Percentiles rank a stretch among this genome's conserved stretches.
Conservation (phyloP, 257 asterid genomes). For the Phtheirospermum japonicum region DNA sequence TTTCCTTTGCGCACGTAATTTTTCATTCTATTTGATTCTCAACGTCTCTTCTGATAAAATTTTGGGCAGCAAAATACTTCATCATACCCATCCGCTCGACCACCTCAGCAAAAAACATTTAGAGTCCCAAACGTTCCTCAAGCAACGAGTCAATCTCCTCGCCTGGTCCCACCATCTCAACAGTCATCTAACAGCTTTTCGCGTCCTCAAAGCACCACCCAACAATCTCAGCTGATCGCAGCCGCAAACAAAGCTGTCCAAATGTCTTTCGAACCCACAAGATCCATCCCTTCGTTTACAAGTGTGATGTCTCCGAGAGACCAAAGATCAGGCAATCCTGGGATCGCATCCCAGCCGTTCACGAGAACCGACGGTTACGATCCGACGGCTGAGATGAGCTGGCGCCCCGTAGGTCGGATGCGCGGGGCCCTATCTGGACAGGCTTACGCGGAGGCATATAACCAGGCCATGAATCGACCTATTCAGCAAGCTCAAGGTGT, state of each 20-base stretch:
- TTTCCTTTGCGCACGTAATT: not conserved
- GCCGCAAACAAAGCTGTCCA: slow-evolving; percentile 41
- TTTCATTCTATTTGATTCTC: slow-evolving; percentile 16
- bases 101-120: slow-evolving; percentile 37
- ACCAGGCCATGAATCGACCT: slow-evolving; percentile 43
- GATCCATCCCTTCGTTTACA: slow-evolving; percentile 33
- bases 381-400: slow-evolving; percentile 31
- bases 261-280: slow-evolving; percentile 32
- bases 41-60: slow-evolving; percentile 22
- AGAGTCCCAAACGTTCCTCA: slow-evolving; percentile 37
- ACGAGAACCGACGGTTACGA: slow-evolving; percentile 26
- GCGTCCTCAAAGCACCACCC: slow-evolving; percentile 35
- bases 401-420: slow-evolving; percentile 71
- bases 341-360: slow-evolving; percentile 31
- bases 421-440: slow-evolving; percentile 73
- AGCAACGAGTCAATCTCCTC: slow-evolving; percentile 35
- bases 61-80: slow-evolving; percentile 35
- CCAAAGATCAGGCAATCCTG: slow-evolving; percentile 31
- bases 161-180: slow-evolving; percentile 29
- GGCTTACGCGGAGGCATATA: slow-evolving; percentile 52
- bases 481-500: slow-evolving; percentile 43
- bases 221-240: slow-evolving; percentile 31
- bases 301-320: slow-evolving; percentile 30
- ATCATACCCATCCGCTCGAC: slow-evolving; percentile 28
- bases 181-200: slow-evolving; percentile 31